Evolutionary conservation across 352 stramenopile species (phyloP), one percentile per base, ranked within the genome.

Genomic region (Phytopythium aichiense): DNA sequence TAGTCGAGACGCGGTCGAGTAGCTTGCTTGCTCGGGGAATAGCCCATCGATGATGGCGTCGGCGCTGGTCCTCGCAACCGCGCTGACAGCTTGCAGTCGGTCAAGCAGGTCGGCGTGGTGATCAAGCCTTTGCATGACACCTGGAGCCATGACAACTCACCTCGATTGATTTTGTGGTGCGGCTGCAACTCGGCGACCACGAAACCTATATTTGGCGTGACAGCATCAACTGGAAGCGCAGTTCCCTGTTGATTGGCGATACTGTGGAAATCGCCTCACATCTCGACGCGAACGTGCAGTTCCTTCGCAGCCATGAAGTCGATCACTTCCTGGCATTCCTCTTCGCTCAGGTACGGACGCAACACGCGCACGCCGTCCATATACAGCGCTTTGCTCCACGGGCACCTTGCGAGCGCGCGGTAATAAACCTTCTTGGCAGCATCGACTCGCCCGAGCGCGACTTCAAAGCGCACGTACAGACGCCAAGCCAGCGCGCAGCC

Each of bases 381-480:
- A 56, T 91, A 92, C 37, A 95, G 58, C 25, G 64, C 64, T 52
- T 94, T 95, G 61, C 84, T 92, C 87, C 87, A 95, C 37, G 84
- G 77, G 62, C 81, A 91, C 7, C 73, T 79, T 28, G 74, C 73
- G 54, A 95, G 64, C 22, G 72, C 84, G 38, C 87, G 84, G 37
- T 94, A 92, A 49, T 92, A 79, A 5, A 94, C 70, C 43, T 87
- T 89, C 37, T 77, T 84, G 20, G 84, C 82, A 11, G 67, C 68
- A 42, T 91, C 79, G 12, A 94, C 69, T 58, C 87, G 86, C 6
- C 87, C 87, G 16, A 88, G 56, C 1, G 75, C 77, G 20, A 94
- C 56, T 62, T 94, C 87, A 58, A 94, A 95, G 57, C 73, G 84
- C 46, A 95, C 52, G 48, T 89, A 92, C 33, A 95, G 66, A 4